Percentiles rank a stretch among this genome's conserved stretches.
Conservation (phyloP, 2,329 filamentous ascomycete species). For the Colletotrichum abscissum region DNA sequence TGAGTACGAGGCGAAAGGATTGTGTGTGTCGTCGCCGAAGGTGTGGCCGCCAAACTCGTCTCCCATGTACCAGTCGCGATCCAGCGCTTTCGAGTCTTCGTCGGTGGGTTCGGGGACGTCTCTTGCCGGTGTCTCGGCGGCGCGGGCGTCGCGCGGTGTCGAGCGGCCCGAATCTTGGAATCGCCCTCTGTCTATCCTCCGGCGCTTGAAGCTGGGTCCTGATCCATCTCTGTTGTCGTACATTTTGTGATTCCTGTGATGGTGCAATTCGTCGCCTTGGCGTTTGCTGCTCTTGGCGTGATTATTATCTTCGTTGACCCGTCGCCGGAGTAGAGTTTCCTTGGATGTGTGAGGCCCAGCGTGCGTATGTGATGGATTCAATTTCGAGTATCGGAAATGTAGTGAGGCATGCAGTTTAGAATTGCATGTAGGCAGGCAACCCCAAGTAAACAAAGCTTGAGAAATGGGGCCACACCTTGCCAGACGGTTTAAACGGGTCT, state of each 20-base stretch:
- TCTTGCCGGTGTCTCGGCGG: conserved; percentile 46
- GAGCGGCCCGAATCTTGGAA: conserved; percentile 45
- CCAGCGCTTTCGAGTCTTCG: conserved; percentile 79
- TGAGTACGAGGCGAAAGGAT: conserved; percentile 84
- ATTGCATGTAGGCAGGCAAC: not conserved
- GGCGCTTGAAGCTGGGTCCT: conserved; percentile 68
- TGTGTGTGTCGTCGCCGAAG: conserved; percentile 92
- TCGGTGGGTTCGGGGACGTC: conserved; percentile 73
- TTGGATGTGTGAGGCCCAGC: not conserved
- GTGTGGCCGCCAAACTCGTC: conserved; percentile 85
- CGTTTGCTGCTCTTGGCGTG: not conserved
- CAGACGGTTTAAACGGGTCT: not conserved
- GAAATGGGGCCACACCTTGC: not conserved
- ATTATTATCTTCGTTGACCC: not conserved
- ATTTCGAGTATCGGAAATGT: not conserved
- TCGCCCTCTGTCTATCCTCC: conserved; percentile 66
- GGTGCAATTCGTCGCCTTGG: not conserved
- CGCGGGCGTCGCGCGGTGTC: conserved; percentile 56
- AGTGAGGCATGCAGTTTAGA: not conserved
- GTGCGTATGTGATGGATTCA: not conserved
- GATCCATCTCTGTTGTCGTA: conserved; percentile 44
- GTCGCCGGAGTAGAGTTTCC: not conserved
- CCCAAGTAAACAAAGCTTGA: conserved; percentile 16
- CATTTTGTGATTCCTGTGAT: conserved; percentile 37
- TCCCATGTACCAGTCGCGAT: conserved; percentile 92